A percentile compares a stretch with the other conserved stretches of the same genome.
Conservation (phyloP, 2,329 filamentous ascomycete genomes). For the Arachnomyces sp. region DNA sequence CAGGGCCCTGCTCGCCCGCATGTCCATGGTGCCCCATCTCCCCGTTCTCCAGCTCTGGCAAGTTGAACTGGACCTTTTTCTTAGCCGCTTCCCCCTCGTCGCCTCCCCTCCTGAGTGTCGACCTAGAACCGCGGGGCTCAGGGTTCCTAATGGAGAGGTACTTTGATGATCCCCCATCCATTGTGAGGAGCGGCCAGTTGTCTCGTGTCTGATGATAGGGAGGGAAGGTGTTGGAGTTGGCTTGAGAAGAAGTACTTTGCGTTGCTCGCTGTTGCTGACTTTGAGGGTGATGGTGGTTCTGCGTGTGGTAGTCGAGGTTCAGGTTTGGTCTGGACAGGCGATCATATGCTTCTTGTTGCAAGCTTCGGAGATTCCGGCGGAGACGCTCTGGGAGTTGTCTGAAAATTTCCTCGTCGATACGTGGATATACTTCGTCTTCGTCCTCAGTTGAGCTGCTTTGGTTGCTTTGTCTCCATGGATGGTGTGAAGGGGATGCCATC, state of each 20-base stretch:
- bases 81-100: neutral
- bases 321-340: constrained; percentile 12
- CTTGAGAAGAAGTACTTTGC: neutral
- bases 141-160: neutral
- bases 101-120: neutral
- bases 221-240: neutral
- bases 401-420: constrained; percentile 21
- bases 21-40: neutral
- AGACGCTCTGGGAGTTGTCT: constrained; percentile 18
- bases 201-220: neutral
- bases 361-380: constrained; percentile 19
- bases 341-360: constrained; percentile 18
- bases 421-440: constrained; percentile 22
- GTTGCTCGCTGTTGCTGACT: neutral
- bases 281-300: neutral
- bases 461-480: too few relatives aligned
- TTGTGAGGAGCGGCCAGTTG: neutral
- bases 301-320: constrained; percentile 8
- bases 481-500: too few relatives aligned
- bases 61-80: neutral
- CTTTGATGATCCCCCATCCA: neutral
- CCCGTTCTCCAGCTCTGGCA: neutral
- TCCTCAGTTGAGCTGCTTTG: constrained; percentile 2
- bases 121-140: neutral
- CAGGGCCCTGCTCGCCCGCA: neutral